Base-by-base conservation (phyloP, 805 yeast species). In the Candida ascalaphidarum region DNA sequence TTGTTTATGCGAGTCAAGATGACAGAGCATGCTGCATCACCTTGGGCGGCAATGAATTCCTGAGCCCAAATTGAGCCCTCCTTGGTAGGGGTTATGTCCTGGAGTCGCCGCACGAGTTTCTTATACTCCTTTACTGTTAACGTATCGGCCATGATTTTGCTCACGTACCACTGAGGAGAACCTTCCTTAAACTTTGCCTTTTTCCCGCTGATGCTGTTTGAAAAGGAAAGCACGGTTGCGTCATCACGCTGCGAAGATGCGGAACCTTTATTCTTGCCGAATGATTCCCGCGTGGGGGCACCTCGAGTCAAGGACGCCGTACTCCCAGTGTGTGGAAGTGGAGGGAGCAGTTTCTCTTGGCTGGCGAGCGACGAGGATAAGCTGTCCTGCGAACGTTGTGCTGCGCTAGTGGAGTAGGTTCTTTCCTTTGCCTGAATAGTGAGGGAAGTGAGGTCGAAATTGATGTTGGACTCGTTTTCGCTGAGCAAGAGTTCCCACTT, bases 401-500 rank as follows among this genome's bases (percentile, higher is more conserved):
- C 8, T 8, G 6, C 8, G 18, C 8, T 7, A 17, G 6, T 8
- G 6, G 18, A 17, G 6, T 17, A 6, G 6, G 6, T 8, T 7
- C 8, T 8, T 17, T 7, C 18, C 4, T 14, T n/a, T 5, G 33
- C 31, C 17, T 39, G 43, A 7, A 22, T 30, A 13, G 47, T 36
- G 21, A 54, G 39, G 0, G 44, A 26, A n/a, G 36, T 43, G 22
- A 63, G 47, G 30, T 62, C 65, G 28, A 62, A 61, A 8, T 46
- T 45, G 2, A 48, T 32, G 32, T 61, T 63, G 5, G 52, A 48
- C 37, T 61, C 65, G 34, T 48, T 53, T 35, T 63, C 69, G 23
- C 59, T 38, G n/a, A 62, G 39, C 10, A 63, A 41, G 10, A 63
- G 43, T 36, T 63, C 68, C 69, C 69, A 63, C 36, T 63, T 63